Evolutionary conservation across 1,284 basidiomycete genomes (phyloP).

Genomic region (Meira miltonrushii): DNA sequence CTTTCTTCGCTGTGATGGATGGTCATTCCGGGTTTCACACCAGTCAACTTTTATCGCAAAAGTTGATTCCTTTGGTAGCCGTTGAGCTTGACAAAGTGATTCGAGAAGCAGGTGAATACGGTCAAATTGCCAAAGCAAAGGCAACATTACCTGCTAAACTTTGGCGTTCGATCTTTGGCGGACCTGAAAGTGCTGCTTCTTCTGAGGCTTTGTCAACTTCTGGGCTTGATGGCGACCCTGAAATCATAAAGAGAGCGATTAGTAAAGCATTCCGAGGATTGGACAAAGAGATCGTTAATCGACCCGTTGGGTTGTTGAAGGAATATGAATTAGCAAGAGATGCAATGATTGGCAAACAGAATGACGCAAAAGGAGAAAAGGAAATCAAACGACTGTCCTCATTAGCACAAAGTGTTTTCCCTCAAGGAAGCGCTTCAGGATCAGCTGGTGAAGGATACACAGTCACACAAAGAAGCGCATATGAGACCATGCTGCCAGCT

Average conservation of each 20-base stretch:
- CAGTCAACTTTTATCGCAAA: slow-evolving; percentile 73
- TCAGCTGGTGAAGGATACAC: slow-evolving; percentile 19
- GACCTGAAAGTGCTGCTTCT: neutral
- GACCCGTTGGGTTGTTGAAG: slow-evolving; percentile 67
- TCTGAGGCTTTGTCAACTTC: neutral
- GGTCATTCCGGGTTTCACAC: slow-evolving; percentile 84
- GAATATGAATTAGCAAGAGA: slow-evolving; percentile 46
- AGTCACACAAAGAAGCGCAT: slow-evolving; percentile 42
- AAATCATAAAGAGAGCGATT: slow-evolving; percentile 66
- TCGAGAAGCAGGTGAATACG: slow-evolving; percentile 52
- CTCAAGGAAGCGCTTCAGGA: slow-evolving; percentile 16
- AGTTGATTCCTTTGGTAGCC: slow-evolving; percentile 79
- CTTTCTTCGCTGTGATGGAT: slow-evolving; percentile 85
- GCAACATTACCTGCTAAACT: slow-evolving; percentile 42
- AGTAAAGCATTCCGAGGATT: slow-evolving; percentile 71
- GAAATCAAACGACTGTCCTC: slow-evolving; percentile 33
- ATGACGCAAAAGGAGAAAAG: neutral
- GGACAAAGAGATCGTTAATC: slow-evolving; percentile 71
- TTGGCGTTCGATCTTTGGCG: slow-evolving; percentile 45
- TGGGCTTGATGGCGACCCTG: slow-evolving; percentile 17
- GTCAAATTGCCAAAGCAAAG: slow-evolving; percentile 40
- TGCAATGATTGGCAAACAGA: neutral
- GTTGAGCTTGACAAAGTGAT: slow-evolving; percentile 64
- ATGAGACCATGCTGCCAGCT: slow-evolving; percentile 48
- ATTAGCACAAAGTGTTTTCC: slow-evolving; percentile 48